phyloP scores from a whole-genome alignment of 352 stramenopile genomes.

The Pythium guiyangense region DNA sequence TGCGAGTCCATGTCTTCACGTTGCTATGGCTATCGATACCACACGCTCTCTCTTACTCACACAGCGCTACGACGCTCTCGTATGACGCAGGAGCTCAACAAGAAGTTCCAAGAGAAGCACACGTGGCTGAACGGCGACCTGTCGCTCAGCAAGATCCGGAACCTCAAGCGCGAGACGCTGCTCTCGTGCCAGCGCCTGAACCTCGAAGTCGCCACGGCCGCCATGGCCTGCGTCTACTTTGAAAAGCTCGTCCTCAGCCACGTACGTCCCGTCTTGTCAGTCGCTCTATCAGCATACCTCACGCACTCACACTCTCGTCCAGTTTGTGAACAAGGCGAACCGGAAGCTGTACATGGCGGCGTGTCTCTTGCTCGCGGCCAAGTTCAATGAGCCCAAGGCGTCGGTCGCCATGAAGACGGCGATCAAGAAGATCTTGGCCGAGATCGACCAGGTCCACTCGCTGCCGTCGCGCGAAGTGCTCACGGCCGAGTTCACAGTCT shows the following conservation, averaged over 20 bases:
- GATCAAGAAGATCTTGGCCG: conserved; percentile 64
- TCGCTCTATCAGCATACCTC: no score
- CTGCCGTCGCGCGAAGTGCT: conserved; percentile 82
- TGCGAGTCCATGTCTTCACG: neutral
- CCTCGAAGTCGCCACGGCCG: conserved; percentile 92
- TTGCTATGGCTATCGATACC: no score
- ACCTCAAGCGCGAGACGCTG: conserved; percentile 90
- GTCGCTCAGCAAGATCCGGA: conserved; percentile 96
- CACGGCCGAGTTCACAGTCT: conserved; percentile 87
- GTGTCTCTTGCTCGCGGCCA: conserved; percentile 93
- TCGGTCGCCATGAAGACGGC: conserved; percentile 58
- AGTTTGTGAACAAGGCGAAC: conserved; percentile 95
- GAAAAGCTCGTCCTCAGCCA: conserved; percentile 94
- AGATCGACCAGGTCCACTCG: conserved; percentile 79
- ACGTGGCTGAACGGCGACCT: conserved; percentile 87
- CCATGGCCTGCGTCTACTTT: conserved; percentile 95
- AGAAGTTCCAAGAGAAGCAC: conserved; percentile 95
- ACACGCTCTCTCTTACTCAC: no score
- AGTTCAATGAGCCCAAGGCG: conserved; percentile 86
- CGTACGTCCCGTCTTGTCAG: conserved; percentile 23
- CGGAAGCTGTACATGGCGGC: conserved; percentile 95
- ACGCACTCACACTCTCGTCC: no score
- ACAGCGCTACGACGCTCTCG: neutral
- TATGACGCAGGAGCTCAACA: conserved; percentile 88
- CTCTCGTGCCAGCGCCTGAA: conserved; percentile 66